Evolutionary conservation across 78 protist genomes (phyloP).

Genomic region (Planoprotostelium fungivorum): DNA sequence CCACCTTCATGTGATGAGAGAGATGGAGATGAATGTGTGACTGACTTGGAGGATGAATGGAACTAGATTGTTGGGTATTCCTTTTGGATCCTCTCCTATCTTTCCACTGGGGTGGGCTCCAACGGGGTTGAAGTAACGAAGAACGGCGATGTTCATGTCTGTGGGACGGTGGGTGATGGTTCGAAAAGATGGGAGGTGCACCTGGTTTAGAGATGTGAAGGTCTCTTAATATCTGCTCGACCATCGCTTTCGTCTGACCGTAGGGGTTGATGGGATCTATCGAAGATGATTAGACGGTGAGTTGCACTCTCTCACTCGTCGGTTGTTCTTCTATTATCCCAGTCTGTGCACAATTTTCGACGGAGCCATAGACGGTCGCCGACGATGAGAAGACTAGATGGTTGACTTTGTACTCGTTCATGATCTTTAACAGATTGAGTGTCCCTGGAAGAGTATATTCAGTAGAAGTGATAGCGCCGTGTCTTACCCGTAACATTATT

Average conservation of each 20-base stretch:
- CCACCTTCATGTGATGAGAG: conserved; percentile 12
- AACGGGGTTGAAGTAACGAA: conserved; percentile 96
- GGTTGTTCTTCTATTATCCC: conserved; percentile 33
- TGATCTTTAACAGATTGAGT: conserved; percentile 51
- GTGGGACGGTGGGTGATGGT: too few species aligned
- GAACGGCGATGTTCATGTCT: conserved; percentile 30
- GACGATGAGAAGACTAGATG: conserved; percentile 89
- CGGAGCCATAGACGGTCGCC: conserved; percentile 94
- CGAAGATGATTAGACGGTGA: conserved; percentile 1
- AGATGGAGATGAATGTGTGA: too few species aligned
- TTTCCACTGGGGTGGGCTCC: conserved; percentile 92
- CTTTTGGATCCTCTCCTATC: conserved; percentile 96
- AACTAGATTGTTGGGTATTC: conserved; percentile 87
- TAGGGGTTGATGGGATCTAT: conserved; percentile 82
- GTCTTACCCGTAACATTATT: conserved; percentile 74
- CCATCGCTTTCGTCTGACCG: conserved; percentile 89
- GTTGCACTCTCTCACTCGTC: neutral
- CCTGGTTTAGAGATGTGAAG: conserved; percentile 7
- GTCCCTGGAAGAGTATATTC: conserved; percentile 83
- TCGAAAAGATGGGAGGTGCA: neutral
- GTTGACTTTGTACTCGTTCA: conserved; percentile 41
- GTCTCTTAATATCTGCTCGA: conserved; percentile 82
- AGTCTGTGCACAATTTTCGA: conserved; percentile 43
- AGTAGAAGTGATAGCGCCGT: conserved; percentile 78
- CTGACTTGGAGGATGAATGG: conserved; percentile 81